A percentile compares a stretch with the other conserved stretches of the same genome.
phyloP scores from a whole-genome alignment of 306 rosid species.

The Elaeagnus macrophylla region DNA sequence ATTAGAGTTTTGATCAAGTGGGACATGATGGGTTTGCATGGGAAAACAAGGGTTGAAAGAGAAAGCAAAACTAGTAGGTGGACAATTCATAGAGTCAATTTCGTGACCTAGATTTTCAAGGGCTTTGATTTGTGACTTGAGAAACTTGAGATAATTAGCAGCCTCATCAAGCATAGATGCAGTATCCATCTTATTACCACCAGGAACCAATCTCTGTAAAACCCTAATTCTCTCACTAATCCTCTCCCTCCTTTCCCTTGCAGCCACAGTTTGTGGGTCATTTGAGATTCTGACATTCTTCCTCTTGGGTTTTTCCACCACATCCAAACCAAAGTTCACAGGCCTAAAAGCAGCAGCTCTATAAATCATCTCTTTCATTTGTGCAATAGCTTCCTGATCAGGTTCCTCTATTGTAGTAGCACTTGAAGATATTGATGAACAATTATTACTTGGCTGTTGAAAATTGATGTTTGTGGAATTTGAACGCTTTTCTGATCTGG shows the following conservation, averaged over 20 bases:
- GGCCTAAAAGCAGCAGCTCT: conserved; percentile 90
- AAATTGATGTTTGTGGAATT: conserved; percentile 65
- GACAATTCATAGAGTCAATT: conserved; percentile 48
- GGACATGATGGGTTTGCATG: conserved; percentile 42
- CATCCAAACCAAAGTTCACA: conserved; percentile 66
- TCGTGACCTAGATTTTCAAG: conserved; percentile 67
- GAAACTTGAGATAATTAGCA: conserved; percentile 84
- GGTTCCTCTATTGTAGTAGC: conserved; percentile 45
- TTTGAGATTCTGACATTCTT: conserved; percentile 74
- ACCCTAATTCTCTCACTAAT: conserved; percentile 81
- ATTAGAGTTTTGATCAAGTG: conserved; percentile 32
- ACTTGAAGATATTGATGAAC: conserved; percentile 18
- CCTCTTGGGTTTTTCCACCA: conserved; percentile 61
- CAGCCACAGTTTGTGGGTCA: conserved; percentile 97
- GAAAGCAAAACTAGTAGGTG: conserved; percentile 55
- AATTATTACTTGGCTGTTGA: conserved; percentile 42
- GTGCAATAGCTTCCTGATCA: conserved; percentile 86
- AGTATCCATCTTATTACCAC: conserved; percentile 95
- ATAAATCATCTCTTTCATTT: conserved; percentile 94
- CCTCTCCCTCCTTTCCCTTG: conserved; percentile 87
- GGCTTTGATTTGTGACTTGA: conserved; percentile 72
- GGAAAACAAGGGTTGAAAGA: conserved; percentile 87
- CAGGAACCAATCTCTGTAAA: conserved; percentile 87
- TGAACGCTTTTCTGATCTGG: conserved; percentile 30
- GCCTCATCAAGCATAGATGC: conserved; percentile 98